Base-by-base conservation (phyloP, 495 filamentous ascomycete genomes). In the Penicillium longicatenatum region DNA sequence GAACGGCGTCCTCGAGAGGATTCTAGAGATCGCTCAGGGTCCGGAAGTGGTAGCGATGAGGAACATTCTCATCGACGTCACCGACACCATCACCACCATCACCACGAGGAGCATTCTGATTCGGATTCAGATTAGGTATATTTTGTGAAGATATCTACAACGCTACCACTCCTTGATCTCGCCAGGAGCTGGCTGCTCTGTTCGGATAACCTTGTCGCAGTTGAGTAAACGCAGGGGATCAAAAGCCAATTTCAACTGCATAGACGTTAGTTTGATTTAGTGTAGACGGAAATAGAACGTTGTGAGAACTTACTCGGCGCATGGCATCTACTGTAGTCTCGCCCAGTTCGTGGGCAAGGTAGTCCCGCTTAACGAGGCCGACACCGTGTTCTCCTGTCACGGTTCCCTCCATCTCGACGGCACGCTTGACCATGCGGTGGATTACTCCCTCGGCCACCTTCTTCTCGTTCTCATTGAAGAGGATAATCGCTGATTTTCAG, bases 161-260 rank as follows among this genome's bases (percentile, higher is more conserved):
- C 8, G 54, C 61, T 65, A 78, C 76, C 76, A 77, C 65, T 70
- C 57, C 57, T 78, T 76, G 17, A 76, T 41, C 52, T 79, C 75
- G 21, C 73, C 73, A 4, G 70, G 64, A 17, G 57, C 61, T 11
- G 75, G 71, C 52, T 64, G 67, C 56, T 82, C 70, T 22, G 75
- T 66, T 46, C 84, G 75, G 22, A 88, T 78, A 49, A 88, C 77
- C 64, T 89, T 89, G 70, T 89, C 85, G 57, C 82, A 86, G 65
- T 89, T 89, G 31, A 88, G 78, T 54, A 88, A 58, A 64, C 86
- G 84, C 22, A 84, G 74, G 8, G 86, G 86, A 64, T 89, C 86
- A 59, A 84, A 82, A 6, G 86, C 84, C 61, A 82, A 70, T 76
- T 89, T 89, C 44, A 88, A 66, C 84, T 86, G 42, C 12, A 55